Evolutionary conservation across 2,329 filamentous ascomycete genomes (phyloP).

Genomic region (Aspergillus nomiae): DNA sequence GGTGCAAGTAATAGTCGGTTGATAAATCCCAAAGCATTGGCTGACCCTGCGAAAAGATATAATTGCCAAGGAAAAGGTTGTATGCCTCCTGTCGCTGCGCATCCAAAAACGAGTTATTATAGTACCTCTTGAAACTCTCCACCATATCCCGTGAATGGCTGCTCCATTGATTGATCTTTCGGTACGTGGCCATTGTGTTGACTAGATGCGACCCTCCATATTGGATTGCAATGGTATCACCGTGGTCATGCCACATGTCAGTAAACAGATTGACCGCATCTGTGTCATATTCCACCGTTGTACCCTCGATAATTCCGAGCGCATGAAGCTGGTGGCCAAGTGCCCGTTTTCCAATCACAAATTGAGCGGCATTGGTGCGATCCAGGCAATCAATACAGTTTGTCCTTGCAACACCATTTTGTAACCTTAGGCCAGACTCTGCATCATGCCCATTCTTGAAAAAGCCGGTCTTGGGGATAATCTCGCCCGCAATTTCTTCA

Average conservation of each 20-base stretch:
- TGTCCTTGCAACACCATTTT: constrained; percentile 90
- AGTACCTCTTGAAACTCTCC: constrained; percentile 97
- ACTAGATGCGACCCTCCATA: constrained; percentile 97
- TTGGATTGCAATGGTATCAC: constrained; percentile 95
- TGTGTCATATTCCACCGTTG: constrained; percentile 85
- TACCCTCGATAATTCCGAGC: constrained; percentile 79
- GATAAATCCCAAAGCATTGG: constrained; percentile 96
- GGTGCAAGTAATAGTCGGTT: constrained; percentile 95
- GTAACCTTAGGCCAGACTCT: constrained; percentile 67
- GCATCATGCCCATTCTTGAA: constrained; percentile 86
- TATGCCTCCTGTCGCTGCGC: constrained; percentile 98
- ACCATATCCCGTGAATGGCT: constrained; percentile 98
- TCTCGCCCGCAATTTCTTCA: constrained; percentile 84
- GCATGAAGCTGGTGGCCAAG: constrained; percentile 90
- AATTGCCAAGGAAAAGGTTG: constrained; percentile 95
- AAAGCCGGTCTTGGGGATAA: constrained; percentile 83
- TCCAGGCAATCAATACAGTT: constrained; percentile 99
- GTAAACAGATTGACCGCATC: constrained; percentile 96
- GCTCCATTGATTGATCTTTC: constrained; percentile 98
- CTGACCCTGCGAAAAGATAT: constrained; percentile 81
- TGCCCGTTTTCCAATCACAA: constrained; percentile 93
- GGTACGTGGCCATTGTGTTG: constrained; percentile 99
- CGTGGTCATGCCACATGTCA: constrained; percentile 97
- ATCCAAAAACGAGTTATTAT: constrained; percentile 97
- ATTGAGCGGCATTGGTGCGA: constrained; percentile 95